A percentile compares a stretch with the other conserved stretches of the same genome.
Evolutionary conservation across 768 basidiomycete genomes (phyloP).

Genomic region (Cantharellus cinnabarinus): DNA sequence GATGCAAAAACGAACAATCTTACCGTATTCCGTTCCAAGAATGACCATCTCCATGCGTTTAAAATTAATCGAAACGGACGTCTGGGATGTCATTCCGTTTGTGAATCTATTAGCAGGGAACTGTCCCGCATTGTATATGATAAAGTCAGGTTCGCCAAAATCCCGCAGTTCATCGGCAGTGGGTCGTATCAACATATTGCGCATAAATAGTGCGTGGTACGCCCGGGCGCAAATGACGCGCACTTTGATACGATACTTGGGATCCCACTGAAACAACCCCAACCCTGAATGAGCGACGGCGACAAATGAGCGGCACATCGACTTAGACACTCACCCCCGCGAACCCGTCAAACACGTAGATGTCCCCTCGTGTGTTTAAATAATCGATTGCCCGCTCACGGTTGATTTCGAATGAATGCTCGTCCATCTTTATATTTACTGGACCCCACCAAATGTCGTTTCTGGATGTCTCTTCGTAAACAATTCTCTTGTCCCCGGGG

Average conservation of each 20-base stretch:
- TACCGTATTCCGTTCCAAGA: conserved; percentile 74
- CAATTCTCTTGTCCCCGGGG: conserved; percentile 99
- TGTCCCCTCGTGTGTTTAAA: conserved; percentile 92
- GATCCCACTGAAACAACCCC: conserved; percentile 43
- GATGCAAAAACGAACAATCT: not conserved
- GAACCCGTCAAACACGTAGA: conserved; percentile 93
- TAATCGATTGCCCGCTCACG: conserved; percentile 98
- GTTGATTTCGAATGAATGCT: conserved; percentile 98
- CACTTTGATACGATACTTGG: conserved; percentile 98
- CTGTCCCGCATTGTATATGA: conserved; percentile 99
- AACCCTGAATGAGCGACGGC: not conserved
- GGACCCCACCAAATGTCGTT: conserved; percentile 99
- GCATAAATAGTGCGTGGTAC: conserved; percentile 98
- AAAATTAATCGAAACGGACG: conserved; percentile 97
- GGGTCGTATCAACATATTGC: conserved; percentile 99
- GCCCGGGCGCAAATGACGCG: conserved; percentile 96
- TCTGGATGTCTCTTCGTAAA: conserved; percentile 89
- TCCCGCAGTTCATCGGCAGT: conserved; percentile 81
- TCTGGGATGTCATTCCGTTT: conserved; percentile 1
- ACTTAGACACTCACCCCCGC: conserved; percentile 33
- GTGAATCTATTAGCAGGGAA: conserved; percentile 99
- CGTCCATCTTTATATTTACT: conserved; percentile 98
- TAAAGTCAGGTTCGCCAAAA: conserved; percentile 97
- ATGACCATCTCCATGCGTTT: conserved; percentile 99
- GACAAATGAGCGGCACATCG: not conserved